Evolutionary conservation across 2,329 filamentous ascomycete species (phyloP), one percentile per base, ranked within the genome.

Genomic region (Periconia digitata): DNA sequence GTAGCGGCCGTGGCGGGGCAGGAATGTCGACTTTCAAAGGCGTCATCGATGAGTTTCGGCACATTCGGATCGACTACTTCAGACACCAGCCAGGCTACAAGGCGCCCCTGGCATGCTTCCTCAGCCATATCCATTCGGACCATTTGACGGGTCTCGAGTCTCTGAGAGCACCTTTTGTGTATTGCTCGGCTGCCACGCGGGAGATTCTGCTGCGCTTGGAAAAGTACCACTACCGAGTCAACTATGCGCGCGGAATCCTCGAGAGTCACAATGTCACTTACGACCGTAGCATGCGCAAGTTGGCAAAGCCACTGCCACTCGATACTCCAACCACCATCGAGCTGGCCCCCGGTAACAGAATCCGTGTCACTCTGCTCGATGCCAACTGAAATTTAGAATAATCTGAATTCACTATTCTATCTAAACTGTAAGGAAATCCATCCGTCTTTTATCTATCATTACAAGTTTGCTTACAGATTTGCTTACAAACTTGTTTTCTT

Each of bases 91-190:
- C 76, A 3, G 75, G 75, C 6, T 71, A 72, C 15, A 79, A 72
- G 15, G 80, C 87, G 3, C 88, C 90, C 0, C 72, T 94, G 46
- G 91, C 89, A 15, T 94, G 87, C 68, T 96, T 97, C 65, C 78
- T 97, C 21, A 95, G 89, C 70, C 92, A 97, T 79, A 85, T 95
- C 2, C 92, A 96, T 66, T 95, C 87, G 55, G 92, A 96, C 61
- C 92, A 96, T 71, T 80, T 96, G 1, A 80, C 81, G 29, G 92
- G 92, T 0, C 79, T 96, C 1, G 90, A 95, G 59, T 82, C 79
- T 12, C 79, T 92, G 45, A 82, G 84, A 39, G 84, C 88, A 22
- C 88, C 90, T 0, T 96, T 96, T 62, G 83, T 97, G 17, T 96
- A 96, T 71, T 96, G 91, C 73, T 96, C 92, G 1, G 79, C 87